A percentile compares a stretch with the other conserved stretches of the same genome.
Conservation (phyloP, 2,329 filamentous ascomycete species). For the Sclerotinia nivalis region DNA sequence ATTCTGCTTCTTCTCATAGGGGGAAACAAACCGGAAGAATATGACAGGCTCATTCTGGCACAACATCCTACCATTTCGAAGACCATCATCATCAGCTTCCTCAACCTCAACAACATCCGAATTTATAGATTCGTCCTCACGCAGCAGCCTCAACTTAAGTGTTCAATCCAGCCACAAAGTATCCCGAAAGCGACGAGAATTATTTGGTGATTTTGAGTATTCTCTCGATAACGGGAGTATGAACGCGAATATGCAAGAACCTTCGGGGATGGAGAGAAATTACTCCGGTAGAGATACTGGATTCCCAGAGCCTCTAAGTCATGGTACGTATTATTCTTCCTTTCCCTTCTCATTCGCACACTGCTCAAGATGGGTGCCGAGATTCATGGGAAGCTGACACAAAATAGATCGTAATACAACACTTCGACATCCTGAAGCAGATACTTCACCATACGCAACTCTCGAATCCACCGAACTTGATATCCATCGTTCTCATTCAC, state of each 20-base stretch:
- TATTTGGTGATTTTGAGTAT: conserved; percentile 17
- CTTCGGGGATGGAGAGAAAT: conserved; percentile 13
- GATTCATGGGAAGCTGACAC: conserved; percentile 12
- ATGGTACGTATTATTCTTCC: conserved; percentile 28
- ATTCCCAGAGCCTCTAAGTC: conserved; percentile 40
- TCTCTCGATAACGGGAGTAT: conserved; percentile 20
- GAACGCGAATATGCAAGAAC: conserved; percentile 31
- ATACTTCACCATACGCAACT: conserved; percentile 56
- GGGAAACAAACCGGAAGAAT: not conserved
- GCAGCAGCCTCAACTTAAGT: conserved; percentile 10
- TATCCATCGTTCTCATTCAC: conserved; percentile 38
- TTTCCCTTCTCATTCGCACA: not conserved
- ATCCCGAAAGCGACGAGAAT: conserved; percentile 16
- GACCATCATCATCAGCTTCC: conserved; percentile 20
- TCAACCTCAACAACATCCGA: conserved; percentile 17
- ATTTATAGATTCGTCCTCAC: conserved; percentile 18
- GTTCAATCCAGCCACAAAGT: not conserved
- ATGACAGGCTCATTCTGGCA: conserved; percentile 38
- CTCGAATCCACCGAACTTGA: conserved; percentile 57
- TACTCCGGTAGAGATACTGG: conserved; percentile 41
- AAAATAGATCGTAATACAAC: conserved; percentile 56
- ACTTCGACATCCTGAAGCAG: conserved; percentile 61
- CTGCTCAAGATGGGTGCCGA: too few relatives aligned
- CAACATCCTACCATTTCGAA: conserved; percentile 18
- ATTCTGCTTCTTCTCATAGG: not conserved